A percentile compares a stretch with the other conserved stretches of the same genome.
Evolutionary conservation across 2,329 filamentous ascomycete species (phyloP).

Genomic region (Pseudogymnoascus pannorum): DNA sequence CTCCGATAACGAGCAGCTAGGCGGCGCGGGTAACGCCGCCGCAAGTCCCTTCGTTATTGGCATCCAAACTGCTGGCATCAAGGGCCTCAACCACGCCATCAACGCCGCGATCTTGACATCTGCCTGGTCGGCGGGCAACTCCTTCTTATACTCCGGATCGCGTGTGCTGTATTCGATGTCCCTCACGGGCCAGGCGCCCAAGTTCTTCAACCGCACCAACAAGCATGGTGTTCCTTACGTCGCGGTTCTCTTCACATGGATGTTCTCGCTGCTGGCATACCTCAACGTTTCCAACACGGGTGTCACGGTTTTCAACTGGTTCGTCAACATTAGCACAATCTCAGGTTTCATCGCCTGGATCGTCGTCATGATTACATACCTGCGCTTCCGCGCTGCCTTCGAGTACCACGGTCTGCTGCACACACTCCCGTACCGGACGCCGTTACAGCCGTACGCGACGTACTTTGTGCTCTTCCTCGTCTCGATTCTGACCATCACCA

Average conservation of each 20-base stretch:
- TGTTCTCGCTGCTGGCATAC: slow-evolving; percentile 57
- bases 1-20: slow-evolving; percentile 54
- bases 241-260: slow-evolving; percentile 47
- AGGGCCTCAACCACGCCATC: slow-evolving; percentile 57
- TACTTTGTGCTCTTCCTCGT: slow-evolving; percentile 53
- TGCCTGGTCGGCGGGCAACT: slow-evolving; percentile 54
- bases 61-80: slow-evolving; percentile 59
- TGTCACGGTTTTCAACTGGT: slow-evolving; percentile 61
- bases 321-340: slow-evolving; percentile 60
- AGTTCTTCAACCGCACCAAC: slow-evolving; percentile 50
- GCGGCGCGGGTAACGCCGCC: slow-evolving; percentile 38
- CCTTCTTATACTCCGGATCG: slow-evolving; percentile 57
- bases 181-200: slow-evolving; percentile 56
- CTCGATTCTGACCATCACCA: slow-evolving; percentile 58
- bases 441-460: slow-evolving; percentile 54
- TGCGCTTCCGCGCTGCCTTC: slow-evolving; percentile 53
- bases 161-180: slow-evolving; percentile 64
- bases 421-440: slow-evolving; percentile 44
- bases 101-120: slow-evolving; percentile 62
- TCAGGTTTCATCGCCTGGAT: slow-evolving; percentile 55
- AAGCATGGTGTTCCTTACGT: slow-evolving; percentile 53
- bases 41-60: slow-evolving; percentile 46
- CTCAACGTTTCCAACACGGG: slow-evolving; percentile 59
- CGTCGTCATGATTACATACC: slow-evolving; percentile 48
- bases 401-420: slow-evolving; percentile 42